Base-by-base conservation (phyloP, 805 yeast species). In the Candida sithepensis region DNA sequence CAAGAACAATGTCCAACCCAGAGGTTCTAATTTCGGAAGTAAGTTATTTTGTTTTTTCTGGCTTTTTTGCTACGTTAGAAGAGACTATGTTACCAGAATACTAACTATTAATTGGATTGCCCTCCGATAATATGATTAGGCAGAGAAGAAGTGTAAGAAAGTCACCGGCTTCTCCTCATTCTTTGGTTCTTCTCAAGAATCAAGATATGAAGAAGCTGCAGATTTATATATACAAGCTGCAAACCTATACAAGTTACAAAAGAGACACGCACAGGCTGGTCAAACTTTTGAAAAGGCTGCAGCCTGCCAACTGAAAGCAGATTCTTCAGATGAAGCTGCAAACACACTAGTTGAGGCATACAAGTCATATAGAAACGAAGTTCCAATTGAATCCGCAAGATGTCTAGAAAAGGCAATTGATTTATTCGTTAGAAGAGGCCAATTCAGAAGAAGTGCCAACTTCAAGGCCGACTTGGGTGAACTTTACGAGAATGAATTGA, bases 371-470 rank as follows among this genome's bases (percentile, higher is more conserved):
- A 84, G 85, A 59, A 74, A 81, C 39, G 85, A 82, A 46, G 82
- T 85, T 32, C 94, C 90, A 3, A 72, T 71, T 10, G 86, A 81
- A 44, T 95, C 95, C 8, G 96, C 90, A 3, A 77, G 84, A 44
- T 81, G 88, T 4, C 73, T 94, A 52, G 77, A 78, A 48, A 78
- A 77, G 57, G 96, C 98, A 0, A 83, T 92, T 50, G 84, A 81
- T 52, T 76, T 88, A 62, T 92, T 91, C 66, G 89, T 96, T 1
- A 76, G 81, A 52, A 82, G 88, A 57, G 99, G 99, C 12, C 97
- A 92, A 66, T 94, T 94, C 70, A 82, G 99, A 65, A 77, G 98
- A 65, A 97, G 96, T 21, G 99, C 99, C 12, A 89, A 89, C 63
- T 91, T 86, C 71, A 85, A 91, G 63, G 81, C 85, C 73, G 99